These are phyloP conservation scores for Botrytis fragariae DNA, from an alignment of 2,329 filamentous ascomycete genomes.

Conservation along the genomic window DNA sequence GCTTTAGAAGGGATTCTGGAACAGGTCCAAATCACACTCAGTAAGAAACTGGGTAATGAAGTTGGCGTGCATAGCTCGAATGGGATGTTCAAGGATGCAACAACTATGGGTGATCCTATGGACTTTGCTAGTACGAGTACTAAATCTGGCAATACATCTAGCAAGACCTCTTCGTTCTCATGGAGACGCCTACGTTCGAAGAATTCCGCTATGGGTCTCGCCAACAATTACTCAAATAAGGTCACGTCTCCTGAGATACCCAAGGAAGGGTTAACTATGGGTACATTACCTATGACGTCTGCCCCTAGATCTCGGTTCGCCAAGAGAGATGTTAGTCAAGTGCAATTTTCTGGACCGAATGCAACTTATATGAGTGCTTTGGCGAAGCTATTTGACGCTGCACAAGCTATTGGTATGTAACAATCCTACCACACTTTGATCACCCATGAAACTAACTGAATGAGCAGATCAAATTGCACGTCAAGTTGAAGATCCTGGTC, in stretches of 20 bases:
- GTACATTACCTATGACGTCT: slow-evolving; percentile 72
- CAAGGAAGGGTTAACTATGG: slow-evolving; percentile 64
- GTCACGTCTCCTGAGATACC: slow-evolving; percentile 45
- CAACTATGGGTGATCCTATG: slow-evolving; percentile 43
- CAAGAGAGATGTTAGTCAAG: slow-evolving; percentile 66
- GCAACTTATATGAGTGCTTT: slow-evolving; percentile 88
- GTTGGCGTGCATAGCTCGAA: slow-evolving; percentile 77
- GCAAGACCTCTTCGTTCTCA: slow-evolving; percentile 77
- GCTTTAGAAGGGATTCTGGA: slow-evolving; percentile 81
- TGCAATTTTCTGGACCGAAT: slow-evolving; percentile 79
- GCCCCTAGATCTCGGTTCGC: slow-evolving; percentile 63
- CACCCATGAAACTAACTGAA: slow-evolving; percentile 33
- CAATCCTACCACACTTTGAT: not conserved
- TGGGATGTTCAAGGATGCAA: slow-evolving; percentile 72
- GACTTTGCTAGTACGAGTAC: slow-evolving; percentile 44
- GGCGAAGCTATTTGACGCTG: slow-evolving; percentile 88
- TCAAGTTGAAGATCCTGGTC: slow-evolving; percentile 91
- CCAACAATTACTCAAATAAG: slow-evolving; percentile 51
- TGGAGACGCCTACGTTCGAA: slow-evolving; percentile 91
- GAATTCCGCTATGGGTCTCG: slow-evolving; percentile 67
- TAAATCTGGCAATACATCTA: slow-evolving; percentile 60
- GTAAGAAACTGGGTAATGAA: slow-evolving; percentile 87
- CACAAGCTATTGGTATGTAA: slow-evolving; percentile 80
- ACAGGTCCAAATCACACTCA: slow-evolving; percentile 71
- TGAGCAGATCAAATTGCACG: slow-evolving; percentile 83